Evolutionary conservation across 2,329 filamentous ascomycete species (phyloP).

Genomic region (Curvularia sp.): DNA sequence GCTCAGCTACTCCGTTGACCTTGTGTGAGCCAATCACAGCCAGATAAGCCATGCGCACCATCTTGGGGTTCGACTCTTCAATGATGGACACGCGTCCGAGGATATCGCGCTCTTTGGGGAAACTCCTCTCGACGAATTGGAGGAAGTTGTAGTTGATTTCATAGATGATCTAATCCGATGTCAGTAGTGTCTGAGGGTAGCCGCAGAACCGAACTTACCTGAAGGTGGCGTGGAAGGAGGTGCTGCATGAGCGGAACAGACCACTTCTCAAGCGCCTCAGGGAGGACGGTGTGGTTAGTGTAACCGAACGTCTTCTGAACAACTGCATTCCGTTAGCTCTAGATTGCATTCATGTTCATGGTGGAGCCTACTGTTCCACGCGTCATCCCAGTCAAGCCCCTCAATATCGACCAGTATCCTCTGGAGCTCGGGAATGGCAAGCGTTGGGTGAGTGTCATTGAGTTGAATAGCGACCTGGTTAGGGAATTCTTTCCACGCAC

Average conservation of each 20-base stretch:
- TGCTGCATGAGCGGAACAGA: slow-evolving; percentile 91
- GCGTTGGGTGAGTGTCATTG: slow-evolving; percentile 95
- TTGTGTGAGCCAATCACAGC: slow-evolving; percentile 98
- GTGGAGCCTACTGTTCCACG: slow-evolving; percentile 73
- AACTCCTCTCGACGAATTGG: slow-evolving; percentile 85
- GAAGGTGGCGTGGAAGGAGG: slow-evolving; percentile 88
- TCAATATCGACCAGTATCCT: slow-evolving; percentile 90
- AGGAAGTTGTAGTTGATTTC: slow-evolving; percentile 97
- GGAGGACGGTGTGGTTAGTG: slow-evolving; percentile 97
- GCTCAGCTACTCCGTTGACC: slow-evolving; percentile 96
- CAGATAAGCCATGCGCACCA: slow-evolving; percentile 96
- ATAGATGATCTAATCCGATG: slow-evolving; percentile 76
- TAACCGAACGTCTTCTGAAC: slow-evolving; percentile 79
- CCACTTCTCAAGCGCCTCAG: slow-evolving; percentile 98
- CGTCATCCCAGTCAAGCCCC: slow-evolving; percentile 89
- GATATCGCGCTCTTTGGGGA: slow-evolving; percentile 88
- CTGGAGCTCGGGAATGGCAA: slow-evolving; percentile 94
- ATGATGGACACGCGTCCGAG: slow-evolving; percentile 92
- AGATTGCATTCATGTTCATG: not conserved
- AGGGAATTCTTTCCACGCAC: slow-evolving; percentile 88
- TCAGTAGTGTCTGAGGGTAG: slow-evolving; percentile 7
- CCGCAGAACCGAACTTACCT: slow-evolving; percentile 50
- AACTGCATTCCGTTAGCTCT: slow-evolving; percentile 43
- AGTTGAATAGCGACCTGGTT: slow-evolving; percentile 97
- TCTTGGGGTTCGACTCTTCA: slow-evolving; percentile 95